Conservation (phyloP, 495 filamentous ascomycete genomes). For the Talaromyces thailandensis region DNA sequence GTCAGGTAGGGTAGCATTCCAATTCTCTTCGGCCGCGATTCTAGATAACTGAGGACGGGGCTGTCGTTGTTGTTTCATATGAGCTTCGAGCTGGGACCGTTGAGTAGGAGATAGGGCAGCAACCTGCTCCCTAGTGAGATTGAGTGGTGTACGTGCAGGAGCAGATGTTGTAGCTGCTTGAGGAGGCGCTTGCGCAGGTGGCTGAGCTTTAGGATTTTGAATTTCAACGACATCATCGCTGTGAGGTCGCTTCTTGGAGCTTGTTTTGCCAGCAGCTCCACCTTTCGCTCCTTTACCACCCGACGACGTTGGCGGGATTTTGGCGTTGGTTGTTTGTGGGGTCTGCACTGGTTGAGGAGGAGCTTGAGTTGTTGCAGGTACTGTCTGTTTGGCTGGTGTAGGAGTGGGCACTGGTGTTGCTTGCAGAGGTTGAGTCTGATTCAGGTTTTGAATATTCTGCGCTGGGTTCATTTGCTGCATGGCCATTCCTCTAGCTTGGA, state of each 20-base stretch:
- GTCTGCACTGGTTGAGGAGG: constrained; percentile 15
- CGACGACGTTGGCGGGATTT: constrained; percentile 8
- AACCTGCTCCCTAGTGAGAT: constrained; percentile 42
- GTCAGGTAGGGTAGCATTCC: constrained; percentile 30
- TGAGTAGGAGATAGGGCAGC: constrained; percentile 43
- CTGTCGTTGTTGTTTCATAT: constrained; percentile 20
- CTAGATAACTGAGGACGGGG: constrained; percentile 19
- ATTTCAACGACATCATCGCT: constrained; percentile 56
- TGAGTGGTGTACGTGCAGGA: constrained; percentile 3
- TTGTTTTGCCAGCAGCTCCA: constrained; percentile 19
- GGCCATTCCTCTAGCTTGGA: constrained; percentile 18
- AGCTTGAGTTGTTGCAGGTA: constrained; percentile 5
- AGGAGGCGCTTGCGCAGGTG: constrained; percentile 13
- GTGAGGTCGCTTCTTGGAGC: constrained; percentile 47
- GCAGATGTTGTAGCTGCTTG: constrained; percentile 20
- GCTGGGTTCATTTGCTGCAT: constrained; percentile 17
- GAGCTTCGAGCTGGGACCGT: constrained; percentile 29
- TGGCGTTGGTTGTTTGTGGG: constrained; percentile 8
- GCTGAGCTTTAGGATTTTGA: constrained; percentile 35
- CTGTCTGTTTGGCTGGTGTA: constrained; percentile 11
- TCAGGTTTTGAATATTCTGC: constrained; percentile 16
- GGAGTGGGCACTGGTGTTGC: constrained; percentile 10
- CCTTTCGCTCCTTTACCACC: constrained; percentile 20
- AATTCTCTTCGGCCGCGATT: constrained; percentile 28
- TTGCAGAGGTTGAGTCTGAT: constrained; percentile 13